These are phyloP conservation scores for Rutidosis leptorrhynchoides DNA, from an alignment of 129 eudicot genomes.

Conservation along the genomic window DNA sequence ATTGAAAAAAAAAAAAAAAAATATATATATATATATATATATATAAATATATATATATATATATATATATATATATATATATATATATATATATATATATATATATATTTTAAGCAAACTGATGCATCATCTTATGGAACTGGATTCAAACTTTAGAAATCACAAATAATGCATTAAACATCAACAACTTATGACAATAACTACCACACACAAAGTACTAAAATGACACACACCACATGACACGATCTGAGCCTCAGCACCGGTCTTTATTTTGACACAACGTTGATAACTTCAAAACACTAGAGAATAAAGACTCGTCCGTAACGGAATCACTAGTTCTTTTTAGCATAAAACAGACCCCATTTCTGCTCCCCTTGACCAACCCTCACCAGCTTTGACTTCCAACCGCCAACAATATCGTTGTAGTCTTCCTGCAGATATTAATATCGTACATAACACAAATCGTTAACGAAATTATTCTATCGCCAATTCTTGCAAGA, in stretches of 20 bases:
- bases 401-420: conserved; percentile 97
- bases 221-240: conserved; percentile 21
- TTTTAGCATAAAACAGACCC: conserved; percentile 87
- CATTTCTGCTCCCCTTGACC: conserved; percentile 89
- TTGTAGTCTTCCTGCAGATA: conserved; percentile 73
- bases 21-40: too few relatives aligned
- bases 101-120: neutral
- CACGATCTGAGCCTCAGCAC: conserved; percentile 24
- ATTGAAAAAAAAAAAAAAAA: too few relatives aligned
- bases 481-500: neutral
- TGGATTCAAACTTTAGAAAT: conserved; percentile 16
- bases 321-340: conserved; percentile 44
- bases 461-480: neutral
- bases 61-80: too few relatives aligned
- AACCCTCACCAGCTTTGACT: conserved; percentile 73
- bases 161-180: conserved; percentile 25
- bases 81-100: too few relatives aligned
- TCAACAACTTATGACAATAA: conserved; percentile 2
- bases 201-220: conserved; percentile 28
- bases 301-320: conserved; percentile 22
- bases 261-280: conserved; percentile 23
- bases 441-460: conserved; percentile 14
- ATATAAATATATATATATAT: too few relatives aligned
- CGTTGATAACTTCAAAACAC: conserved; percentile 17
- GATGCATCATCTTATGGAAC: conserved; percentile 4